These are phyloP conservation scores for Penicillium coprophilum DNA, from an alignment of 495 filamentous ascomycete species.

Conservation along the genomic window DNA sequence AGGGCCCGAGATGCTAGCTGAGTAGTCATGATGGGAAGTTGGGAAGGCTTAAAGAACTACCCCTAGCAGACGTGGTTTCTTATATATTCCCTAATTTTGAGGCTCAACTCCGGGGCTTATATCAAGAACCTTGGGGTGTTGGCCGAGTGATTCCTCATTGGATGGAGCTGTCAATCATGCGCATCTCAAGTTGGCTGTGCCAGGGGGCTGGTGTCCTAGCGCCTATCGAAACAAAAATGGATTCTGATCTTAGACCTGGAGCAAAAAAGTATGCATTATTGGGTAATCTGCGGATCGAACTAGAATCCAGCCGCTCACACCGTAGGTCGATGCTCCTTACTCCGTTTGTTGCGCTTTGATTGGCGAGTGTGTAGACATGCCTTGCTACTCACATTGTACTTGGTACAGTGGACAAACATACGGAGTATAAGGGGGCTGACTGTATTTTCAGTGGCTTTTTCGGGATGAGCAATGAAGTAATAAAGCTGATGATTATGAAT, in stretches of 20 bases:
- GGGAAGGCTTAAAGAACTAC: background rate
- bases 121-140: background rate
- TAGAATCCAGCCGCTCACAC: conserved; percentile 3
- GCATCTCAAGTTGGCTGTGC: background rate
- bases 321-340: background rate
- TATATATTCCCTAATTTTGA: conserved; percentile 4
- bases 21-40: conserved; percentile 3
- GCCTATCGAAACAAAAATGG: background rate
- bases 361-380: background rate
- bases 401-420: background rate
- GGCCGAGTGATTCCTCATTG: background rate
- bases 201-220: conserved; percentile 4
- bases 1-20: conserved; percentile 3
- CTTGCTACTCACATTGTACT: background rate
- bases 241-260: background rate
- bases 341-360: background rate
- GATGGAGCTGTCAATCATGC: background rate
- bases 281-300: background rate
- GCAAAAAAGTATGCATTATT: background rate
- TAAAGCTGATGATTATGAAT: background rate
- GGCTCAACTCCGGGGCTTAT: background rate
- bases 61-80: background rate
- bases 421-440: conserved; percentile 2
- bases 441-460: conserved; percentile 5
- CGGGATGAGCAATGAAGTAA: background rate